A percentile compares a stretch with the other conserved stretches of the same genome.
These are phyloP conservation scores for Pyrus bretschneideri DNA, from an alignment of 306 rosid species.

Conservation along the genomic window DNA sequence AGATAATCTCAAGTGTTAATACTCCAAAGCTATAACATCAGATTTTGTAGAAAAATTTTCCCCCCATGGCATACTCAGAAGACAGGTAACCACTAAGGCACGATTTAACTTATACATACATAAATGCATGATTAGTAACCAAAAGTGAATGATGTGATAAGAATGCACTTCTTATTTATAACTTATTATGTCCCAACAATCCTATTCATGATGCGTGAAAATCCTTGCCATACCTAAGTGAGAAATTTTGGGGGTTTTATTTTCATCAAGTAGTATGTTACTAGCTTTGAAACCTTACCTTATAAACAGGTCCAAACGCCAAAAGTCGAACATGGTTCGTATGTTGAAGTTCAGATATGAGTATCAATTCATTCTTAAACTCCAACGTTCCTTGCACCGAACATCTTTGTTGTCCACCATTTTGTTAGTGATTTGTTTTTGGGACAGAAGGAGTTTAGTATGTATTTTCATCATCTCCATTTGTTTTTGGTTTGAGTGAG, in stretches of 20 bases:
- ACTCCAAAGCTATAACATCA: not conserved
- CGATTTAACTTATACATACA: not conserved
- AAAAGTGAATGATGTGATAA: not conserved
- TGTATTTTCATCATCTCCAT: too few relatives aligned
- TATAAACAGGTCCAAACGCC: not conserved
- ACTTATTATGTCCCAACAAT: slow-evolving; percentile 27
- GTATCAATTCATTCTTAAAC: not conserved
- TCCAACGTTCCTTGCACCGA: not conserved
- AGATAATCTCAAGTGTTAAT: not conserved
- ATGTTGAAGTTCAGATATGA: not conserved
- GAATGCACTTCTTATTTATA: not conserved
- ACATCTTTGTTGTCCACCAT: not conserved
- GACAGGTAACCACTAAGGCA: not conserved
- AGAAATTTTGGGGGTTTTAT: not conserved
- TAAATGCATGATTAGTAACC: not conserved
- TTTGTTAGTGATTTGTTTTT: too few relatives aligned
- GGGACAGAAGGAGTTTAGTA: too few relatives aligned
- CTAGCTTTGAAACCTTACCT: not conserved
- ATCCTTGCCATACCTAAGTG: not conserved
- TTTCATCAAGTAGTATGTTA: slow-evolving; percentile 7
- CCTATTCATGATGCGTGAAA: not conserved
- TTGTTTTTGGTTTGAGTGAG: too few relatives aligned
- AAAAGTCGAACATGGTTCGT: not conserved
- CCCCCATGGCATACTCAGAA: not conserved
- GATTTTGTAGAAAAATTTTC: not conserved